phyloP scores from a whole-genome alignment of 2,329 filamentous ascomycete genomes.

The Lasiodiplodia sp. region DNA sequence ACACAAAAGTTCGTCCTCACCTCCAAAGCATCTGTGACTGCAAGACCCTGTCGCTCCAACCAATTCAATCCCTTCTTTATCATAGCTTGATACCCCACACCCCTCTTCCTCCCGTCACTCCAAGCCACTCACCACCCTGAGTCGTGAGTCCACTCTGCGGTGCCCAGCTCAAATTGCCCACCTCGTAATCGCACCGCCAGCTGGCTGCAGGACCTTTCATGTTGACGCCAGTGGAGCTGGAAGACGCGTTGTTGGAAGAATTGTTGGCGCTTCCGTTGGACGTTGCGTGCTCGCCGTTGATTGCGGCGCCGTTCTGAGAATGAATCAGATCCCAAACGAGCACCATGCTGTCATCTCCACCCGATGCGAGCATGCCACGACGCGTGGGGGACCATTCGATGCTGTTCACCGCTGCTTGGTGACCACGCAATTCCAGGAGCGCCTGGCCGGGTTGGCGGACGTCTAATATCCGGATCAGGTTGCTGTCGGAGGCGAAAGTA shows the following conservation, averaged over 20 bases:
- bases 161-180: slow-evolving; percentile 85
- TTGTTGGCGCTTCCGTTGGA: slow-evolving; percentile 40
- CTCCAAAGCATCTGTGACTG: background rate
- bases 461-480: slow-evolving; percentile 90
- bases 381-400: slow-evolving; percentile 94
- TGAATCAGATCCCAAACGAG: slow-evolving; percentile 93
- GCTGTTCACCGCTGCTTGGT: slow-evolving; percentile 84
- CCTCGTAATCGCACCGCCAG: slow-evolving; percentile 88
- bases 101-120: slow-evolving; percentile 79
- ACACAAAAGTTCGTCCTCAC: background rate
- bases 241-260: slow-evolving; percentile 33
- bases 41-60: background rate
- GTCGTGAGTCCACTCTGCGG: slow-evolving; percentile 71
- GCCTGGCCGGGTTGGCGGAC: slow-evolving; percentile 96
- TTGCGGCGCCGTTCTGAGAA: slow-evolving; percentile 60
- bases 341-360: slow-evolving; percentile 89
- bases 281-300: slow-evolving; percentile 49
- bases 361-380: slow-evolving; percentile 87
- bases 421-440: slow-evolving; percentile 88
- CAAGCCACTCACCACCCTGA: slow-evolving; percentile 83
- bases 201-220: slow-evolving; percentile 73
- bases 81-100: slow-evolving; percentile 75
- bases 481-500: slow-evolving; percentile 95
- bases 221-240: slow-evolving; percentile 55
- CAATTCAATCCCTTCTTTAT: background rate